phyloP scores from a whole-genome alignment of 2,329 filamentous ascomycete genomes.

The Exophiala sp. region DNA sequence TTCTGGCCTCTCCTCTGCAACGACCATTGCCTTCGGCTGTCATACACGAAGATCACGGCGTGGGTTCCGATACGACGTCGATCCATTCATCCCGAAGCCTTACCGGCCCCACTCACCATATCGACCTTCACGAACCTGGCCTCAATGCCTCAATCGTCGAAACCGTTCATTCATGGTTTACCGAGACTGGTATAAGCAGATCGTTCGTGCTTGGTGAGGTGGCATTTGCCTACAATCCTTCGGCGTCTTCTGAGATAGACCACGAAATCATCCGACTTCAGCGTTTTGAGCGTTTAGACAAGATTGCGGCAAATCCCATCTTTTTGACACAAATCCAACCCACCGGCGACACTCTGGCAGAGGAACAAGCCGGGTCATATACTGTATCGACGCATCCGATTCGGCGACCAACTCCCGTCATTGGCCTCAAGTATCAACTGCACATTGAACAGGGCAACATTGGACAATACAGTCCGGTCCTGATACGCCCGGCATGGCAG shows the following conservation, averaged over 20 bases:
- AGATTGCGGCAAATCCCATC: conserved; percentile 86
- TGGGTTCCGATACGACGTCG: conserved; percentile 78
- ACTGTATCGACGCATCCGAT: conserved; percentile 67
- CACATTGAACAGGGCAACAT: conserved; percentile 59
- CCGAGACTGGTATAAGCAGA: conserved; percentile 63
- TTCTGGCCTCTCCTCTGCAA: conserved; percentile 22
- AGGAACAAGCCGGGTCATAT: conserved; percentile 68
- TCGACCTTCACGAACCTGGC: conserved; percentile 71
- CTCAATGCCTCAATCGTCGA: conserved; percentile 87
- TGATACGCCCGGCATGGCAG: conserved; percentile 74
- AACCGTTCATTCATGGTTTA: conserved; percentile 78
- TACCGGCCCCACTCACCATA: conserved; percentile 66
- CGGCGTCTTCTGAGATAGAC: conserved; percentile 40
- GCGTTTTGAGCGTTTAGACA: conserved; percentile 81
- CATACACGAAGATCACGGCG: conserved; percentile 56
- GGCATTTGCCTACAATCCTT: conserved; percentile 70
- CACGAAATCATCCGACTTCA: conserved; percentile 71
- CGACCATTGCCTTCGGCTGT: conserved; percentile 42
- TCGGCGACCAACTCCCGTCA: conserved; percentile 55
- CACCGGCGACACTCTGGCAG: conserved; percentile 20
- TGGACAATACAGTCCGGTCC: conserved; percentile 61
- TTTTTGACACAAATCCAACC: conserved; percentile 58
- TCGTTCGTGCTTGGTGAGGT: conserved; percentile 80
- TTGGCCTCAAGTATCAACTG: conserved; percentile 89
- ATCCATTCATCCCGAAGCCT: conserved; percentile 76